Base-by-base conservation (phyloP, 257 asterid genomes). In the Lavandula angustifolia region DNA sequence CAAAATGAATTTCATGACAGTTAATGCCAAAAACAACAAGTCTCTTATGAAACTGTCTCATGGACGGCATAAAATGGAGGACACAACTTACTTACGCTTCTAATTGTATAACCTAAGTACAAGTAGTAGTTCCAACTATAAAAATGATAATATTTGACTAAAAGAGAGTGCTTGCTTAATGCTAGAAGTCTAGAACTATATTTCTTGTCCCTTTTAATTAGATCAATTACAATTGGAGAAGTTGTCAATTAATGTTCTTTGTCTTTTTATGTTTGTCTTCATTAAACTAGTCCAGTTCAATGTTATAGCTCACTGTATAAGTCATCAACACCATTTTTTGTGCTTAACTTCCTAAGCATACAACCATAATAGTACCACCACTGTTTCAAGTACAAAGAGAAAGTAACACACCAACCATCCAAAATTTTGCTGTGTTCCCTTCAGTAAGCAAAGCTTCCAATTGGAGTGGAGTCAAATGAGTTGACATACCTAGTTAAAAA, bases 391-490 rank as follows among this genome's bases (percentile, higher is more conserved):
- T 34, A 72, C 43, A 16, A 54, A 66, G 83, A 74, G 73, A 62
- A 66, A 76, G 78, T 64, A 63, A 78, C 78, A 82, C 77, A 89
- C 96, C 82, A 74, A 92, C 99, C 99, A 92, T 85, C 97, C 96
- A 89, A 77, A 63, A 85, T 79, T 79, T 88, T 70, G 99, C 80
- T 1, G 84, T 67, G 75, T 70, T 89, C 79, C 88, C 92, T 75
- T 92, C 99, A 69, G 97, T 82, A 71, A 92, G 95, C 86, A 89
- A 64, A 55, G 84, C 67, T 79, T 92, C 99, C 83, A 92, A 67
- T 73, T 87, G 95, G 71, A 92, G 80, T 9, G 99, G 99, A 43
- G 97, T 92, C 83, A 89, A 75, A 49, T 78, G 96, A 78, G 73
- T 84, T 63, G 85, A 73, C 9, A 86, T 71, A 65, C 97, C 99